Base-by-base conservation (phyloP, 169 alveolate genomes). In the Cryptosporidium felis region DNA sequence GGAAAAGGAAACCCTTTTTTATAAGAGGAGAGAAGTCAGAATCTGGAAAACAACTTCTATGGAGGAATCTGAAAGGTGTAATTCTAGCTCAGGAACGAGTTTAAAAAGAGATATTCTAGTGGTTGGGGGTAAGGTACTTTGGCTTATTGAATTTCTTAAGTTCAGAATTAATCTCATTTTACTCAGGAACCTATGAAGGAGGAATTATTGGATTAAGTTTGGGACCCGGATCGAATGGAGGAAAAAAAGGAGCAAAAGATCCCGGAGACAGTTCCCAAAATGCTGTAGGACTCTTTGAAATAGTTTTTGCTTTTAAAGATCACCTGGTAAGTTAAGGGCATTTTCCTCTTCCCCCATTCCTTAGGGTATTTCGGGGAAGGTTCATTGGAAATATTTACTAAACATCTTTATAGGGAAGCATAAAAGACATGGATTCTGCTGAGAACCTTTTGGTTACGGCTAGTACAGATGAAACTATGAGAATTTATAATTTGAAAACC, bases 181-280 rank as follows among this genome's bases (percentile, higher is more conserved):
- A 16, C 14, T 28, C 16, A 67, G 82, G 82, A 6, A 67, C 82
- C 9, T 67, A 67, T 49, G 82, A 67, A 18, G 82, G 82, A 8
- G 62, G 65, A 26, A 67, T 67, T 5, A 10, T 67, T 8, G 82
- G 82, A 5, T 16, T 67, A 49, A 51, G 60, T 16, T 14, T 67
- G 14, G 26, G n/a, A 16, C 58, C 80, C 23, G 3, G 40, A 10
- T 61, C 12, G 47, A n/a, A 26, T 3, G 44, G 18, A 56, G 42
- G 8, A 56, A 5, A 30, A 5, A 14, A 1, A 16, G 21, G 44
- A 9, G 5, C 5, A 26, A 4, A 28, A 16, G 63, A 28, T 21
- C 14, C 18, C 23, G 63, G 32, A 42, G 63, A 56, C 5, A 56
- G 32, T 18, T n/a, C n/a, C 23, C 26, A 23, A 6, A 42, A 42